Percentiles rank a stretch among this genome's conserved stretches.
phyloP scores from a whole-genome alignment of 176 grass and related monocot genomes.

The Poa pratensis region DNA sequence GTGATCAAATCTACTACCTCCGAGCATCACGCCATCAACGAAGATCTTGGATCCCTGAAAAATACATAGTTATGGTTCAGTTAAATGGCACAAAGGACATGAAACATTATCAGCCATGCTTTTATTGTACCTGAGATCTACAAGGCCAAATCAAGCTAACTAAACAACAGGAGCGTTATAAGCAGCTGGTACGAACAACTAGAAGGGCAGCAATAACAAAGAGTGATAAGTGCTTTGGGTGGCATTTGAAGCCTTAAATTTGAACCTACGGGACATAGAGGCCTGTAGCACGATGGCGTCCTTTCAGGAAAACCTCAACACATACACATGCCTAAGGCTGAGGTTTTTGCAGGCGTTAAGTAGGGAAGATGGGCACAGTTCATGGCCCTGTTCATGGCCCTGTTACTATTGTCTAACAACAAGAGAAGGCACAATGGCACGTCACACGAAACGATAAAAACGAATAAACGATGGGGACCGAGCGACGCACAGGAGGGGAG shows the following conservation, averaged over 20 bases:
- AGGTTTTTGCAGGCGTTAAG: slow-evolving; percentile 47
- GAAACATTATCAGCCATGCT: slow-evolving; percentile 33
- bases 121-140: slow-evolving; percentile 34
- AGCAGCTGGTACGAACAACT: slow-evolving; percentile 15
- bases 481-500: slow-evolving; percentile 29
- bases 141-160: slow-evolving; percentile 32
- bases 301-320: slow-evolving; percentile 38
- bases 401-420: slow-evolving; percentile 27
- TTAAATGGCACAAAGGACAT: neutral
- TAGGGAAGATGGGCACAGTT: slow-evolving; percentile 45
- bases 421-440: slow-evolving; percentile 38
- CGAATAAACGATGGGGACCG: slow-evolving; percentile 33
- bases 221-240: neutral
- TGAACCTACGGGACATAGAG: slow-evolving; percentile 32
- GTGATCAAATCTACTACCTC: slow-evolving; percentile 21
- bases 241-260: slow-evolving; percentile 37
- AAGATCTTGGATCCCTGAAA: slow-evolving; percentile 27
- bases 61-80: neutral
- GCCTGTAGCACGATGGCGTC: slow-evolving; percentile 54
- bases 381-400: slow-evolving; percentile 28
- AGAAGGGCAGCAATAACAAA: neutral
- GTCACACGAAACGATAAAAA: slow-evolving; percentile 43
- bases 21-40: slow-evolving; percentile 28
- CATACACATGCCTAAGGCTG: slow-evolving; percentile 48
- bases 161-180: slow-evolving; percentile 26